These are phyloP conservation scores for Lenwebbia sp. DNA, from an alignment of 345 rosid species.

Conservation along the genomic window DNA sequence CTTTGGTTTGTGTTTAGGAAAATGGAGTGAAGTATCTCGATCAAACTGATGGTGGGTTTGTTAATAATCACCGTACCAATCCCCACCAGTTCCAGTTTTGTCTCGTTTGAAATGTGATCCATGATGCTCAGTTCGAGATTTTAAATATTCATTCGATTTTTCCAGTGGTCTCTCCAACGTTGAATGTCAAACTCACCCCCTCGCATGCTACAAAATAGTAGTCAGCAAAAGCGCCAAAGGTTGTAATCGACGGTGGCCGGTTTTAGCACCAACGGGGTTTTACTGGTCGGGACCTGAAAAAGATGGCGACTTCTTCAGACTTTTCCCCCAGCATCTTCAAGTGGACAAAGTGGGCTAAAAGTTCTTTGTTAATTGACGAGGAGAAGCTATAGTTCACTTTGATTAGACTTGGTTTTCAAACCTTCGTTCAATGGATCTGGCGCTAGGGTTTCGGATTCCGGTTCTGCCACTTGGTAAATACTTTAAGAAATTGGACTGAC, in stretches of 20 bases:
- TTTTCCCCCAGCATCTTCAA: neutral
- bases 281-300: neutral
- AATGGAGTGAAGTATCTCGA: neutral
- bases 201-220: neutral
- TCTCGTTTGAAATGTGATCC: neutral
- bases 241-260: neutral
- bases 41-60: neutral
- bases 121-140: neutral
- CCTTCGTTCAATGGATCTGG: neutral
- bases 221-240: neutral
- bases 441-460: neutral
- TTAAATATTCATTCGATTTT: neutral
- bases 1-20: neutral
- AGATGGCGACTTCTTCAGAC: neutral
- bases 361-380: neutral
- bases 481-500: neutral
- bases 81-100: neutral
- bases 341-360: neutral
- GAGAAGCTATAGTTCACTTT: neutral
- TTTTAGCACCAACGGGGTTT: neutral
- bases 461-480: neutral
- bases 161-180: neutral
- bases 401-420: neutral
- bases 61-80: neutral
- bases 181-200: neutral